Evolutionary conservation across 441 rosid species (phyloP).

Genomic region (Syzygium malaccense): DNA sequence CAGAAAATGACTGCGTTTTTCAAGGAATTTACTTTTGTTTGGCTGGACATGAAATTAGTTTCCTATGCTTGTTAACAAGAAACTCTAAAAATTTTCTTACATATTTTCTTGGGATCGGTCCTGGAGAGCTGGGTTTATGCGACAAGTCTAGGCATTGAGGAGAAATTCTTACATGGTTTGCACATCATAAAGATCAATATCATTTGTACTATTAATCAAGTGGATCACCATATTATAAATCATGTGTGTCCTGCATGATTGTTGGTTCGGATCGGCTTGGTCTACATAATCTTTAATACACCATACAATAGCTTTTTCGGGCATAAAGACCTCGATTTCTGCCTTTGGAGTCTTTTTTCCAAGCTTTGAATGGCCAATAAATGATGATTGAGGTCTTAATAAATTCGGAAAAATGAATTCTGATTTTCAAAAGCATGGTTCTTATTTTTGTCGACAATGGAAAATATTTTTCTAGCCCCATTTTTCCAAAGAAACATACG

Average conservation of each 20-base stretch:
- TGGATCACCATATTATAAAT: neutral
- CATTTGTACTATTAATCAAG: neutral
- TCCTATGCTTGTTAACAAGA: neutral
- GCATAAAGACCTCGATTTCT: neutral
- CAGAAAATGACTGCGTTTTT: neutral
- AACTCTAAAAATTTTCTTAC: neutral
- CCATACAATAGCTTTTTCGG: neutral
- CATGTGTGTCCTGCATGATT: neutral
- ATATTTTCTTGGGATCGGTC: neutral
- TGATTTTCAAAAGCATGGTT: neutral
- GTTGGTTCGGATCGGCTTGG: neutral
- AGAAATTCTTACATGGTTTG: neutral
- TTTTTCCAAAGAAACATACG: neutral
- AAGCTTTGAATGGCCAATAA: neutral
- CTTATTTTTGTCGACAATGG: neutral
- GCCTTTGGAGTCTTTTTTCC: neutral
- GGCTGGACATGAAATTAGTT: neutral
- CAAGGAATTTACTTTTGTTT: neutral
- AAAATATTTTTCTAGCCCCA: neutral
- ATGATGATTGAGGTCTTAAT: neutral
- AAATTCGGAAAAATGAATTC: neutral
- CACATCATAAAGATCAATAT: neutral
- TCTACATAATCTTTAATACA: neutral
- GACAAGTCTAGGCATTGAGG: neutral
- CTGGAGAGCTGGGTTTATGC: neutral